Evolutionary conservation across 495 filamentous ascomycete genomes (phyloP).

Genomic region (Cercophora sp.): DNA sequence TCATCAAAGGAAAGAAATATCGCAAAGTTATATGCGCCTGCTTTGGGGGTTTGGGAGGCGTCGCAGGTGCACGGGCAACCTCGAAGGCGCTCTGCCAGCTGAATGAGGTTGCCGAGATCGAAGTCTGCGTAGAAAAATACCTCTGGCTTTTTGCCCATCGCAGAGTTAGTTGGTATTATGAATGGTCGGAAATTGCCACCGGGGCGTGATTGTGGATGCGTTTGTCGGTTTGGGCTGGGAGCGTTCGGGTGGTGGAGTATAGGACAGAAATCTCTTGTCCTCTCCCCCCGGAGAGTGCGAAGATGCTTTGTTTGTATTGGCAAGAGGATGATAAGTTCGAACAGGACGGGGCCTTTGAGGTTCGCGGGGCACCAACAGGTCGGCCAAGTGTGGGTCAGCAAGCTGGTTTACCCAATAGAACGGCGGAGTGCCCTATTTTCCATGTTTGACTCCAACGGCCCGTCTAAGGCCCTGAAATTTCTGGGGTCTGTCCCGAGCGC

Average conservation of each 20-base stretch:
- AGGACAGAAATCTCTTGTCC: background rate
- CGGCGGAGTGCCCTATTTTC: background rate
- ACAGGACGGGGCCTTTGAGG: background rate
- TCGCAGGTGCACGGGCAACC: background rate
- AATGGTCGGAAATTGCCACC: background rate
- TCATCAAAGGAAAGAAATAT: constrained; percentile 4
- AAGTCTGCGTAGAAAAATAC: constrained; percentile 1
- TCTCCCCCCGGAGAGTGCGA: background rate
- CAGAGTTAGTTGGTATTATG: background rate
- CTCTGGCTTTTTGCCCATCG: background rate
- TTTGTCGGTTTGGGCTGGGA: background rate
- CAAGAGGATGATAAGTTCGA: background rate
- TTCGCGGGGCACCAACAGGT: background rate
- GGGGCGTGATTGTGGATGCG: background rate
- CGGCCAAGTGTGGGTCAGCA: too few species aligned
- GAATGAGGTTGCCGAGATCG: background rate
- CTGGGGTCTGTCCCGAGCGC: too few species aligned
- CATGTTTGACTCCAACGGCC: background rate
- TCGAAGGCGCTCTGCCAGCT: background rate
- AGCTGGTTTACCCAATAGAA: too few species aligned
- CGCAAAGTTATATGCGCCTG: background rate
- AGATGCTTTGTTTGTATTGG: background rate
- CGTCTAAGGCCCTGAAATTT: too few species aligned
- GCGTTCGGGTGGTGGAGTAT: background rate
- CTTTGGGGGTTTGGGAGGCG: background rate